A percentile compares a stretch with the other conserved stretches of the same genome.
Evolutionary conservation across 345 rosid genomes (phyloP).

Genomic region (Populus ilicifolia): DNA sequence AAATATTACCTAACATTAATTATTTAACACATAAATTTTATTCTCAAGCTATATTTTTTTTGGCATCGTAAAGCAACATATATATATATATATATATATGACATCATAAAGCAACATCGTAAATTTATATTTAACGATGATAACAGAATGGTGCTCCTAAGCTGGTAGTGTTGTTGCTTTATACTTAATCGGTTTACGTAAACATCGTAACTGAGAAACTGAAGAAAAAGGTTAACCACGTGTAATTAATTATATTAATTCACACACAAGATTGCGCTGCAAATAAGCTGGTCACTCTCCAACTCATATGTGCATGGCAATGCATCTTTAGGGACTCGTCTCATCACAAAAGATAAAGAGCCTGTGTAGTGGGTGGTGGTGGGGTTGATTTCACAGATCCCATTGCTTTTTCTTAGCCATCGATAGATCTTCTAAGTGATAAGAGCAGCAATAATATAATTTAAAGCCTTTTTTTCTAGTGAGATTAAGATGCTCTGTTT

Average conservation of each 20-base stretch:
- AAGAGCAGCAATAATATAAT: conserved; percentile 8
- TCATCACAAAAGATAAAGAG: conserved; percentile 1
- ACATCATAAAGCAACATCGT: no score
- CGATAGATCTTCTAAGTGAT: conserved; percentile 16
- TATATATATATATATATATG: no score
- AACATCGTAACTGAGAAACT: conserved; percentile 22
- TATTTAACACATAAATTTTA: no score
- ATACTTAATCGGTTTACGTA: conserved; percentile 26
- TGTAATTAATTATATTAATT: conserved; percentile 4
- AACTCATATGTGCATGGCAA: no score
- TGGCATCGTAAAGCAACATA: no score
- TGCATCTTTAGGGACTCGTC: conserved; percentile 16
- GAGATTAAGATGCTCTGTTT: conserved; percentile 15
- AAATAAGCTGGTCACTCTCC: background rate
- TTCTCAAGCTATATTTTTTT: no score
- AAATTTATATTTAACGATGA: background rate
- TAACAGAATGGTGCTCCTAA: conserved; percentile 27
- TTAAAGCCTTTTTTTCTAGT: conserved; percentile 18
- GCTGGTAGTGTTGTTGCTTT: conserved; percentile 43
- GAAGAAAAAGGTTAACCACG: background rate
- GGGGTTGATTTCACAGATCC: conserved; percentile 22
- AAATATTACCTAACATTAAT: no score
- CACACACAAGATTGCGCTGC: conserved; percentile 2
- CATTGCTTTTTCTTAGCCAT: background rate
- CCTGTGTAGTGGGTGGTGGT: conserved; percentile 20